Percentiles rank a stretch among this genome's conserved stretches.
Conservation (phyloP, 345 rosid species). For the Salix arbutifolia region DNA sequence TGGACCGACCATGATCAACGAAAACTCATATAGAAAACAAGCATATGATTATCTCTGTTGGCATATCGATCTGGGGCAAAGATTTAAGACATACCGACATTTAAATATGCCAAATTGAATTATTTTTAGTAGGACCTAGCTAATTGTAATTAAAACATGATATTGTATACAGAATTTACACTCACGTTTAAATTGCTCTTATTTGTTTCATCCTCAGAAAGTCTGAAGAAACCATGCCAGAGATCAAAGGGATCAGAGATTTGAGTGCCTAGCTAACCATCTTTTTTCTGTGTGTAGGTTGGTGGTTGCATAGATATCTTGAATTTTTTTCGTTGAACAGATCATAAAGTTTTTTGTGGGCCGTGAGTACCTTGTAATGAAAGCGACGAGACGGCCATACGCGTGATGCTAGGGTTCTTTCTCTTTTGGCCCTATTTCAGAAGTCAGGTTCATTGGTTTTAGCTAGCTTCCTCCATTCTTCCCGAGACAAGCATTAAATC, state of each 20-base stretch:
- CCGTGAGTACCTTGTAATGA: neutral
- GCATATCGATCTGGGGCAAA: too few species aligned
- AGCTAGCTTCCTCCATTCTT: neutral
- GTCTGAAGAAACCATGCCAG: too few species aligned
- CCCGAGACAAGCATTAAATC: neutral
- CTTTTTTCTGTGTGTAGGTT: neutral
- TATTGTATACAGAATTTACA: too few species aligned
- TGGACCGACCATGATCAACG: too few species aligned
- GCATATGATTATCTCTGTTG: too few species aligned
- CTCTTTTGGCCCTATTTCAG: neutral
- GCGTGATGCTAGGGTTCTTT: conserved; percentile 1
- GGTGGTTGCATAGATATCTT: neutral
- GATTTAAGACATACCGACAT: too few species aligned
- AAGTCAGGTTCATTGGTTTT: neutral
- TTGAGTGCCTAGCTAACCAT: neutral
- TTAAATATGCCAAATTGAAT: too few species aligned
- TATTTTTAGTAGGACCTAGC: too few species aligned
- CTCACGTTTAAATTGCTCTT: too few species aligned
- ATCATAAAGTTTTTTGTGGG: neutral
- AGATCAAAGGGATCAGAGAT: neutral
- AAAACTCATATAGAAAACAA: too few species aligned
- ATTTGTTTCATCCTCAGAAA: too few species aligned
- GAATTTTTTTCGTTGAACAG: neutral
- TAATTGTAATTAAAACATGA: too few species aligned
- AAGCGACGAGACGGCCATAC: neutral